Conservation (phyloP, 768 basidiomycete genomes). For the Collybia sp. region DNA sequence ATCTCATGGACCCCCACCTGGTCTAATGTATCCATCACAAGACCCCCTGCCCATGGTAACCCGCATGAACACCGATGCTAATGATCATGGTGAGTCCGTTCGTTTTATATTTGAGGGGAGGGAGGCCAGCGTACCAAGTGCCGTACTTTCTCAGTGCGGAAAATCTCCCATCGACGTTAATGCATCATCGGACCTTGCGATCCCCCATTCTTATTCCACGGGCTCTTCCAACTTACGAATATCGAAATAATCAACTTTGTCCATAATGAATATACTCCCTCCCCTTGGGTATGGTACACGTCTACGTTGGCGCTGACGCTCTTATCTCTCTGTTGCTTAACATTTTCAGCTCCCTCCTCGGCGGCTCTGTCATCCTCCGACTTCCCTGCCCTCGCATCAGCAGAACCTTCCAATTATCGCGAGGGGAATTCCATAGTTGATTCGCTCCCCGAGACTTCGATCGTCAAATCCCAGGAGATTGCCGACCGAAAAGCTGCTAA, state of each 20-base stretch:
- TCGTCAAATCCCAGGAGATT: constrained; percentile 45
- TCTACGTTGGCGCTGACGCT: constrained; percentile 51
- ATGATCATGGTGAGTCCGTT: constrained; percentile 65
- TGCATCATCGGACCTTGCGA: constrained; percentile 33
- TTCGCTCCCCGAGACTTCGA: too few relatives aligned
- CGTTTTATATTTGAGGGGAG: constrained; percentile 59
- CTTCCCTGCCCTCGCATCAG: constrained; percentile 64
- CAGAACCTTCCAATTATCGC: constrained; percentile 2
- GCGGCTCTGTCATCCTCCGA: constrained; percentile 62
- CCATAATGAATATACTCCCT: constrained; percentile 34
- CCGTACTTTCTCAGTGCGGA: constrained; percentile 89
- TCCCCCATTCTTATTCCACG: constrained; percentile 26
- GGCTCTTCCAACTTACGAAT: constrained; percentile 32
- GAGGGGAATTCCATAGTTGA: constrained; percentile 17
- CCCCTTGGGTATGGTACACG: constrained; percentile 44
- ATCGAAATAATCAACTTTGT: constrained; percentile 10
- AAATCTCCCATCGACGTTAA: constrained; percentile 71
- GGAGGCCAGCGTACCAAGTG: constrained; percentile 85
- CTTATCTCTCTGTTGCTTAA: constrained; percentile 31
- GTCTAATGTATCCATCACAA: constrained; percentile 43
- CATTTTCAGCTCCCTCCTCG: constrained; percentile 43
- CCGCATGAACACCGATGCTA: constrained; percentile 20
- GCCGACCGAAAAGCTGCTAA: constrained; percentile 60
- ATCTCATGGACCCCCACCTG: constrained; percentile 63
- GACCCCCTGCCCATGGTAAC: constrained; percentile 19